Conservation (phyloP, 2,329 filamentous ascomycete genomes). For the Exophiala bonariae region DNA sequence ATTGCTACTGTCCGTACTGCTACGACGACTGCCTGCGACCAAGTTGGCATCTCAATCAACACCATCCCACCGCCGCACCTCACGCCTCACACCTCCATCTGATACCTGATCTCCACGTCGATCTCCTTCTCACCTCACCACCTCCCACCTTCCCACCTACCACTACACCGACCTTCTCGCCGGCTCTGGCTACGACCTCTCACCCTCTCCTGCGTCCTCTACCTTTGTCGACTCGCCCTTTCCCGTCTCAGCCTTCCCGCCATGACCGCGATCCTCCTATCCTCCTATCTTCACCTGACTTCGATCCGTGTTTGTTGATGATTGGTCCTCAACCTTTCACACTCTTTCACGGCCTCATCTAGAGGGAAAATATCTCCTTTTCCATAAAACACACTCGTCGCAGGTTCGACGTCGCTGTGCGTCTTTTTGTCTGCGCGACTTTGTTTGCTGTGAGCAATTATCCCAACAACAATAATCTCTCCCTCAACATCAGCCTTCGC, state of each 20-base stretch:
- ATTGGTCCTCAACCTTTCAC: slow-evolving; percentile 10
- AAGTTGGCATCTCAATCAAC: too few species aligned
- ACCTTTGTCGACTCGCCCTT: slow-evolving; percentile 1
- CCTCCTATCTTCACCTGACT: slow-evolving; percentile 9
- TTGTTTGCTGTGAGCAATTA: slow-evolving; percentile 8
- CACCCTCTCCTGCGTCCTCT: neutral
- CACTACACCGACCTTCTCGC: neutral
- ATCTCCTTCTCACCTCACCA: neutral
- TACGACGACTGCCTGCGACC: too few species aligned
- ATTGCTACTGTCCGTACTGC: too few species aligned
- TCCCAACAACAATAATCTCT: neutral
- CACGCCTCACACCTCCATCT: too few species aligned
- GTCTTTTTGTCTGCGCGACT: slow-evolving; percentile 1
- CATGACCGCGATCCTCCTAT: slow-evolving; percentile 18
- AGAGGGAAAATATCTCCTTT: neutral
- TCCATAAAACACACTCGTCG: slow-evolving; percentile 13
- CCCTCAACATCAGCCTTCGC: neutral
- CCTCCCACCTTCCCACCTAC: neutral
- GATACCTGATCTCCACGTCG: too few species aligned
- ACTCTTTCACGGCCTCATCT: slow-evolving; percentile 11
- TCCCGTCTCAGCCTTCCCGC: slow-evolving; percentile 5
- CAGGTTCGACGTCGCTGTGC: slow-evolving; percentile 17
- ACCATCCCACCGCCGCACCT: too few species aligned
- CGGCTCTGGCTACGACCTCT: neutral
- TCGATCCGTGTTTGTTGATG: slow-evolving; percentile 22